phyloP scores from a whole-genome alignment of 2,329 filamentous ascomycete genomes.

The Bisporella sp. region DNA sequence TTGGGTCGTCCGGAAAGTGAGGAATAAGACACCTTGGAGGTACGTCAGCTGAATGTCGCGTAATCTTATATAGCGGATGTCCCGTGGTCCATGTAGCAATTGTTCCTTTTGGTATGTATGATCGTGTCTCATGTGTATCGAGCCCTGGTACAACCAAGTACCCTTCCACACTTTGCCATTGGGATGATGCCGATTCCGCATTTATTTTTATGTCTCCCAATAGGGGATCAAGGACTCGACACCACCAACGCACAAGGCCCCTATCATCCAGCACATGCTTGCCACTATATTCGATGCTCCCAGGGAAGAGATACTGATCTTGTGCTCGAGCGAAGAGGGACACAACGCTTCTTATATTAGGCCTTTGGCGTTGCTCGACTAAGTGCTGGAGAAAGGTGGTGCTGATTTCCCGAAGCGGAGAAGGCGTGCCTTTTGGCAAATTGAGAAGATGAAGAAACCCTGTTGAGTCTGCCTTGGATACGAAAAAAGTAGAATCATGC shows the following conservation, averaged over 20 bases:
- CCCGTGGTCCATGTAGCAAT: constrained; percentile 55
- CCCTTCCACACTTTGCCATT: constrained; percentile 52
- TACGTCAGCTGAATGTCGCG: constrained; percentile 56
- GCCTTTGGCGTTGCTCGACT: constrained; percentile 57
- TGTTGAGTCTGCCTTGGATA: constrained; percentile 95
- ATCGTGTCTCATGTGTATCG: constrained; percentile 71
- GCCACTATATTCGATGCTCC: constrained; percentile 72
- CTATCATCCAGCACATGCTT: constrained; percentile 93
- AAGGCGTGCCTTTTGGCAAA: constrained; percentile 55
- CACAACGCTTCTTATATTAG: constrained; percentile 63
- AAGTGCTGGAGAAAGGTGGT: constrained; percentile 72
- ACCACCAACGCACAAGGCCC: constrained; percentile 94
- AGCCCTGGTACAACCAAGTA: constrained; percentile 86
- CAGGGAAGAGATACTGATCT: constrained; percentile 89
- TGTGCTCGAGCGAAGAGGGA: constrained; percentile 91
- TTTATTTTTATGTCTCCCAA: constrained; percentile 27
- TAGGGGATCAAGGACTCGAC: constrained; percentile 74
- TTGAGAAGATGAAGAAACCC: constrained; percentile 69
- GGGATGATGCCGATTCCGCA: constrained; percentile 1
- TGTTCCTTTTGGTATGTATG: constrained; percentile 59
- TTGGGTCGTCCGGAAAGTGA: constrained; percentile 90
- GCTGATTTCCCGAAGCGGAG: constrained; percentile 68
- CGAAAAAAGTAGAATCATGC: constrained; percentile 78
- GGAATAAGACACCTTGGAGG: constrained; percentile 82
- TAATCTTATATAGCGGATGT: constrained; percentile 60